Percentiles rank a stretch among this genome's conserved stretches.
Evolutionary conservation across 2,329 filamentous ascomycete species (phyloP).

Genomic region (Colletotrichum acutatum): DNA sequence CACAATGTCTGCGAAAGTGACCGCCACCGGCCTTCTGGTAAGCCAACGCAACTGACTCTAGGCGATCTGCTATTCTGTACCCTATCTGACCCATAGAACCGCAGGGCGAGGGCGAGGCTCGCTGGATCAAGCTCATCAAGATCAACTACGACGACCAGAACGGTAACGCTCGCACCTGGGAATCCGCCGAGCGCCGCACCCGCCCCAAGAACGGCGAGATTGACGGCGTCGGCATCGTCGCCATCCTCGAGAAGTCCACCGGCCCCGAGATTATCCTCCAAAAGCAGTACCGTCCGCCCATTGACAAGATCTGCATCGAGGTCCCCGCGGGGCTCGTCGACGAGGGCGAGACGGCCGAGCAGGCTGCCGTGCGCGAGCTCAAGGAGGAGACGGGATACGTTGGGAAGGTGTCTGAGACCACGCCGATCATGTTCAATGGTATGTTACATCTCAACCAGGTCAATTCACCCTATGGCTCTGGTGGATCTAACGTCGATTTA

Average conservation of each 20-base stretch:
- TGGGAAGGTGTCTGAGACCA: conserved; percentile 64
- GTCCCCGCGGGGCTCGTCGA: conserved; percentile 74
- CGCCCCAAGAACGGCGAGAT: conserved; percentile 70
- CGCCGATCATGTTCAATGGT: conserved; percentile 74
- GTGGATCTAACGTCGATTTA: neutral
- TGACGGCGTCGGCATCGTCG: conserved; percentile 80
- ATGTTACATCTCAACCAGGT: neutral
- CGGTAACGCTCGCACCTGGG: conserved; percentile 72
- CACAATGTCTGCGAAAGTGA: conserved; percentile 48
- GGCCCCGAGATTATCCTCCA: conserved; percentile 70
- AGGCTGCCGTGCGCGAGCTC: conserved; percentile 72
- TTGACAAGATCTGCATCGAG: conserved; percentile 70
- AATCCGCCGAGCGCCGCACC: conserved; percentile 77
- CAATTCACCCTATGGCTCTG: too few species aligned
- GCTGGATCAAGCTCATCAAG: conserved; percentile 71
- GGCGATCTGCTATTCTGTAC: neutral
- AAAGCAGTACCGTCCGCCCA: conserved; percentile 74
- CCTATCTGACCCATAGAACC: neutral
- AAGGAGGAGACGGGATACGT: conserved; percentile 76
- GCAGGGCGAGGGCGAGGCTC: conserved; percentile 63
- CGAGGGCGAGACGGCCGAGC: conserved; percentile 68
- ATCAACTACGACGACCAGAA: conserved; percentile 73
- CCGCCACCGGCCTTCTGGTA: conserved; percentile 58
- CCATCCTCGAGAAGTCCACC: conserved; percentile 68
- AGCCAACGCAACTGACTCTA: conserved; percentile 21